Base-by-base conservation (phyloP, 2,329 filamentous ascomycete species). In the Calonectria honghensis region DNA sequence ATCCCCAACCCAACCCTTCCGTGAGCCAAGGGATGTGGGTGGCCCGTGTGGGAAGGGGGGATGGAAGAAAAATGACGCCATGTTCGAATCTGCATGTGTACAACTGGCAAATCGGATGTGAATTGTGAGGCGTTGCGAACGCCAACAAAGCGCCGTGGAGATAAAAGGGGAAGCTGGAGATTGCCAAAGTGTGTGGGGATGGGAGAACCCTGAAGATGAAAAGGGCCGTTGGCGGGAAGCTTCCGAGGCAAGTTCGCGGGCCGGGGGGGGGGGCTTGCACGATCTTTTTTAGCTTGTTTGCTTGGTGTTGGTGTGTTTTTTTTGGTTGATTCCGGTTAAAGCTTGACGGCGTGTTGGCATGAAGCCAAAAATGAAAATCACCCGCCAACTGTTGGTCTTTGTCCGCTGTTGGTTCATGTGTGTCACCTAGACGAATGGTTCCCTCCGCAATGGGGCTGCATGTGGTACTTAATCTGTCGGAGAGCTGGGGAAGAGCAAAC, bases 181-280 rank as follows among this genome's bases (percentile, higher is more conserved):
- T 65, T 37, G 48, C 18, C 59, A 70, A 48, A 57, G 37, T 37
- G 69, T 67, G 69, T 67, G 69, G 69, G 65, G 69, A 72, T 64
- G 68, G 59, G 57, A 57, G 51, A 68, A 45, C 50, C 50, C 50
- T 32, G 51, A 50, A 59, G 18, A 32, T 32, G 57, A 59, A 48
- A 48, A 37, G 45, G 57, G 27, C 32, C 18, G 51, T 59, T 68
- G 68, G 68, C 77, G 73, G 74, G 76, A 75, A 54, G 77, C 74
- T 78, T 80, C 78, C 78, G 78, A 65, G 77, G 77, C 35, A 76
- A 65, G 76, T 79, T 80, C 77, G 68, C 76, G 71, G 71, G 75
- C 73, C 35, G 68, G 24, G 2, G 24, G 24, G 77, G 75, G 77
- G 75, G 76, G 70, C 75, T 50, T 24, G 52, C 32, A 63, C 51